A percentile compares a stretch with the other conserved stretches of the same genome.
These are phyloP conservation scores for Aspergillus flavus DNA, from an alignment of 2,329 filamentous ascomycete species.

Conservation along the genomic window DNA sequence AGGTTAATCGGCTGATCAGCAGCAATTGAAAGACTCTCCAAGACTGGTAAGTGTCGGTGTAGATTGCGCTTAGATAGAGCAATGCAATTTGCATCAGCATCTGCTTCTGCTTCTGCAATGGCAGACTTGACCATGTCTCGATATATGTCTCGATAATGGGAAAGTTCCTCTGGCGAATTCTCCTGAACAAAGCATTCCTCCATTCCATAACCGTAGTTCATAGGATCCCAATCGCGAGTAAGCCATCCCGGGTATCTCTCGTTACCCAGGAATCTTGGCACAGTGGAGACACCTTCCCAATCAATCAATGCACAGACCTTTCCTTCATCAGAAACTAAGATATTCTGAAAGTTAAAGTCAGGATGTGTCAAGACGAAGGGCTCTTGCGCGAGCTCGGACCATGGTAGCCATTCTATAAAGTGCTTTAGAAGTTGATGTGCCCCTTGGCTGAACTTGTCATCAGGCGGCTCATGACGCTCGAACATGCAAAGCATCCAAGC, in stretches of 20 bases:
- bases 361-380: neutral
- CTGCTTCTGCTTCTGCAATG: neutral
- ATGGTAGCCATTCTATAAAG: neutral
- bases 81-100: accelerated
- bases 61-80: neutral
- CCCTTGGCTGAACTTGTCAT: neutral
- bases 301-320: neutral
- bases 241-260: neutral
- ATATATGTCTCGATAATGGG: neutral
- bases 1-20: neutral
- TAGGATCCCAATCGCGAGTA: neutral
- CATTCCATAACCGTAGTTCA: neutral
- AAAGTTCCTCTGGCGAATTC: neutral
- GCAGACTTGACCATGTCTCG: neutral
- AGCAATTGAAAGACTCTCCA: neutral
- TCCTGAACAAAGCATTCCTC: neutral
- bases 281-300: neutral
- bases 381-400: neutral
- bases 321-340: neutral
- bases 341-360: neutral
- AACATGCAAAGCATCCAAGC: neutral
- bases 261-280: neutral
- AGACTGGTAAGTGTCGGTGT: neutral
- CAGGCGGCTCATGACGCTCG: neutral
- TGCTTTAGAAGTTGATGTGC: neutral